A percentile compares a stretch with the other conserved stretches of the same genome.
Evolutionary conservation across 2,329 filamentous ascomycete genomes (phyloP).

Genomic region (Pestalotiopsis fici): DNA sequence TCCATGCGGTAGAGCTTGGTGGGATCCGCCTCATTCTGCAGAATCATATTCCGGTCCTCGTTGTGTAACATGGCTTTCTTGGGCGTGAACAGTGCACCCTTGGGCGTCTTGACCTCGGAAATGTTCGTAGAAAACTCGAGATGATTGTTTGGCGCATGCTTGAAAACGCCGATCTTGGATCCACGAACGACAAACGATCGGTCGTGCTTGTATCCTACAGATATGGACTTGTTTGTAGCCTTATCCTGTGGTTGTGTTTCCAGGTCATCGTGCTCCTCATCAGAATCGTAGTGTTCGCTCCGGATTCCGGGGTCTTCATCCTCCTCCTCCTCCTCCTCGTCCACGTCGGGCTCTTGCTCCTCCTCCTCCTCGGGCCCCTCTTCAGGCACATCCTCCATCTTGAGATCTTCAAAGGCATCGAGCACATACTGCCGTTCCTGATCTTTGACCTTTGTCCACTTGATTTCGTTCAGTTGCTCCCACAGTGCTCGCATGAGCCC

Average conservation of each 20-base stretch:
- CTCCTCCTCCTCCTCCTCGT: slow-evolving; percentile 60
- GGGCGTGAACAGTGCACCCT: slow-evolving; percentile 85
- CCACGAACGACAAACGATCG: slow-evolving; percentile 95
- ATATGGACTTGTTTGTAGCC: slow-evolving; percentile 89
- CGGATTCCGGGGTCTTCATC: slow-evolving; percentile 57
- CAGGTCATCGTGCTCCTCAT: slow-evolving; percentile 80
- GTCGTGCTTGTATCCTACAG: slow-evolving; percentile 96
- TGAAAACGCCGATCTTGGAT: slow-evolving; percentile 98
- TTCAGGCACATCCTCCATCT: slow-evolving; percentile 76
- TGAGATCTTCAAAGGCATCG: slow-evolving; percentile 92
- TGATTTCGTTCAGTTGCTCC: slow-evolving; percentile 93
- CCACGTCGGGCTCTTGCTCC: slow-evolving; percentile 54
- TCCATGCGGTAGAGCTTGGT: slow-evolving; percentile 97
- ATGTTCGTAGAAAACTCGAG: slow-evolving; percentile 97
- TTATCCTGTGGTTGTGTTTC: slow-evolving; percentile 70
- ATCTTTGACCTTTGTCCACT: slow-evolving; percentile 92
- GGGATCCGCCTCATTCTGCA: slow-evolving; percentile 81
- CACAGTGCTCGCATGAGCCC: slow-evolving; percentile 94
- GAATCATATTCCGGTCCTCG: slow-evolving; percentile 84
- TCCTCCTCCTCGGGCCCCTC: slow-evolving; percentile 52
- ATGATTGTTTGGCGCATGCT: slow-evolving; percentile 89
- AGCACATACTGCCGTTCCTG: slow-evolving; percentile 92
- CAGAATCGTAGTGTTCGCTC: slow-evolving; percentile 68
- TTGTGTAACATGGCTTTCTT: slow-evolving; percentile 97
- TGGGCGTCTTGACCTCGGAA: slow-evolving; percentile 88